Percentiles rank a stretch among this genome's conserved stretches.
Evolutionary conservation across 148 eudicot species (phyloP).

Genomic region (Cornus suecica): DNA sequence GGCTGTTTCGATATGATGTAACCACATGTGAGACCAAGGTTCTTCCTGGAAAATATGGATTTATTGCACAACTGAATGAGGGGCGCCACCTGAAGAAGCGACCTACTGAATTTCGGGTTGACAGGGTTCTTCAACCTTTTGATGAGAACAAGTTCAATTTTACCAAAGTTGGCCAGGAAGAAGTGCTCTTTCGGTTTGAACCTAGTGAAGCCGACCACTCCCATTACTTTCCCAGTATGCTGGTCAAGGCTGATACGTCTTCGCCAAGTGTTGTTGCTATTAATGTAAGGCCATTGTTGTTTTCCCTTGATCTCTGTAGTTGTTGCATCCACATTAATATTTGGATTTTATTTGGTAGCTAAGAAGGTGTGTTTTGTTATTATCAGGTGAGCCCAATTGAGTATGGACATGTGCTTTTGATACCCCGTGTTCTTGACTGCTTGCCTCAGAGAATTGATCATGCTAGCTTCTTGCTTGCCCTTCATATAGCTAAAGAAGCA

Average conservation of each 20-base stretch:
- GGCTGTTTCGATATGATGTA: slow-evolving; percentile 58
- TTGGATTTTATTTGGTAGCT: background rate
- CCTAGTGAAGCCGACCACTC: slow-evolving; percentile 38
- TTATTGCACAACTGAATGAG: slow-evolving; percentile 86
- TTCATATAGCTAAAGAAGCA: slow-evolving; percentile 71
- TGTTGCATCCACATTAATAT: background rate
- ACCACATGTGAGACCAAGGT: slow-evolving; percentile 60
- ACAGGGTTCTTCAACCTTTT: slow-evolving; percentile 83
- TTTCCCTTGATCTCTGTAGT: background rate
- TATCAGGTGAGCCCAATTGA: slow-evolving; percentile 93
- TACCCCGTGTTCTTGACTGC: slow-evolving; percentile 74
- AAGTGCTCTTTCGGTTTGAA: slow-evolving; percentile 73
- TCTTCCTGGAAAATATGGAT: slow-evolving; percentile 70
- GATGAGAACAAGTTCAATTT: slow-evolving; percentile 84
- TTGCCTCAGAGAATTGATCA: slow-evolving; percentile 82
- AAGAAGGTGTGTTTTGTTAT: background rate
- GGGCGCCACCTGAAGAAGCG: slow-evolving; percentile 89
- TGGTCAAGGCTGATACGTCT: slow-evolving; percentile 33
- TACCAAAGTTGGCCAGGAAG: slow-evolving; percentile 89
- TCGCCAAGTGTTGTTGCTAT: slow-evolving; percentile 82
- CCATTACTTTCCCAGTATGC: slow-evolving; percentile 44
- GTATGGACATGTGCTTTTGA: slow-evolving; percentile 85
- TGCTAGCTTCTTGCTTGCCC: slow-evolving; percentile 73
- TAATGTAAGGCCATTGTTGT: slow-evolving; percentile 45
- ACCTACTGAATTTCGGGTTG: slow-evolving; percentile 87